Base-by-base conservation (phyloP, 768 basidiomycete genomes). In the Vishniacozyma victoriae region DNA sequence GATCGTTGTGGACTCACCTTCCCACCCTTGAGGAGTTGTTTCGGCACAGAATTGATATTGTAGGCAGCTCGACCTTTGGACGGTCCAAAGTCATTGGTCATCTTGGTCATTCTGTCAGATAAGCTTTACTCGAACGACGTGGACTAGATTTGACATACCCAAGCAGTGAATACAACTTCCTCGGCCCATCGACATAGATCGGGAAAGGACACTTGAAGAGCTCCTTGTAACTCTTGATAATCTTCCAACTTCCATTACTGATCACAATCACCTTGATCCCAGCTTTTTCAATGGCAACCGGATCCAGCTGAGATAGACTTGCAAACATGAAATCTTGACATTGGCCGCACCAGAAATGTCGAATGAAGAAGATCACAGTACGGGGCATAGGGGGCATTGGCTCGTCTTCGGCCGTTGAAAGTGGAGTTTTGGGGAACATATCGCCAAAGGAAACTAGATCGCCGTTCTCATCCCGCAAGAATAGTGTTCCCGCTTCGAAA, bases 331-430 rank as follows among this genome's bases (percentile, higher is more conserved):
- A 73, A 42, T 73, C 67, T 49, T 72, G 70, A 44, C 70, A 71
- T 55, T 71, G 70, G 25, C 69, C 69, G 52, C 70, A 73, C 62
- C 64, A 71, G 52, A 69, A 67, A 41, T 64, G 54, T 1, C 72
- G 46, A 31, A 71, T 68, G 50, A 68, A 72, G 54, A 73, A 71
- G 3, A 73, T 55, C n/a, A 67, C 62, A 6, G 70, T 72, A 35
- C 61, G 62, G 16, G 35, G 45, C 1, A 49, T 27, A 22, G 48
- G 46, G 22, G 39, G 42, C 16, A 33, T 33, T 14, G 19, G 37
- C 18, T 38, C 11, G 9, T 11, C 18, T 18, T 38, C 11, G 18
- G 37, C 37, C 37, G 13, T 19, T 35, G 14, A 3, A 42, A 18
- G 1, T 25, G 25, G 22, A 4, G 36, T 9, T 27, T 39, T 38